Base-by-base conservation (phyloP, 2,329 filamentous ascomycete species). In the Aureobasidium vineae region DNA sequence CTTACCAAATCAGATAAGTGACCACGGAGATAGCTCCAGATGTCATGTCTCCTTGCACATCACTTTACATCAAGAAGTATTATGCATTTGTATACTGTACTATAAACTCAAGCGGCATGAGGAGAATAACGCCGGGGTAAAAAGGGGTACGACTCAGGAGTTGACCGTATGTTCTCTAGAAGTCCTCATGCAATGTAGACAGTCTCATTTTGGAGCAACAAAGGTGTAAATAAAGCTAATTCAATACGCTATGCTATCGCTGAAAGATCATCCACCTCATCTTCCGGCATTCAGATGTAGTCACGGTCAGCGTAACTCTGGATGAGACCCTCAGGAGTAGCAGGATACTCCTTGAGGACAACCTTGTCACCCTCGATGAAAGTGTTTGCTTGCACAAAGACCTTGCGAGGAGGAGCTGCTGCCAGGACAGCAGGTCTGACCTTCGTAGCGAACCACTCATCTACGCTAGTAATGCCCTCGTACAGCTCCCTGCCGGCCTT, bases 301-400 rank as follows among this genome's bases (percentile, higher is more conserved):
- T 75, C 74, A 52, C 76, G 71, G 38, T 78, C 76, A 15, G 71
- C 75, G 64, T 75, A 96, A 77, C 91, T 95, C 82, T 91, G 84
- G 69, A 96, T 88, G 81, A 98, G 88, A 6, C 93, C 93, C 76
- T 90, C 85, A 7, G 88, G 81, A 6, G 86, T 90, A 0, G 92
- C 84, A 71, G 96, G 91, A 78, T 97, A 97, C 79, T 97, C 92
- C 80, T 88, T 90, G 77, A 97, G 78, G 16, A 82, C 84, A 36
- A 96, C 90, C 75, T 88, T 85, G 66, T 90, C 91, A 0, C 77
- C 79, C 69, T 79, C 78, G 47, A 95, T 75, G 66, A 88, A 84
- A 0, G 94, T 97, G 77, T 96, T 98, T 68, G 91, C 92, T 81
- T 97, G 93, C 64, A 97, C 92, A 80, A 96, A 97, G 52, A 97